phyloP scores from a whole-genome alignment of 2,329 filamentous ascomycete genomes.

The Myriosclerotinia scirpicola region DNA sequence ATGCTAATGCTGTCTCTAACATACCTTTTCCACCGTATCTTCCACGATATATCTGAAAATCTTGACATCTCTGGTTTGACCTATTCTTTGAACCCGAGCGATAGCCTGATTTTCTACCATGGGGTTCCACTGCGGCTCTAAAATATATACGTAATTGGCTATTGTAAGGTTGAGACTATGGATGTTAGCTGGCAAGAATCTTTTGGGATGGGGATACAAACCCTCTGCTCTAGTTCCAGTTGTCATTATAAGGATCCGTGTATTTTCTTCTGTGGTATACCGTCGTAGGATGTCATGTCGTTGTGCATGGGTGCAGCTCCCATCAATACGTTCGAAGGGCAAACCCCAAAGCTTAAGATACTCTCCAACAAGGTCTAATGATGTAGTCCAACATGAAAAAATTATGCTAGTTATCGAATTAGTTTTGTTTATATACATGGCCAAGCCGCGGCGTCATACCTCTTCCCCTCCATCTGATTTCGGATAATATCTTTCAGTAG shows the following conservation, averaged over 20 bases:
- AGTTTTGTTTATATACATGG: slow-evolving; percentile 43
- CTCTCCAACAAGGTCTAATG: slow-evolving; percentile 38
- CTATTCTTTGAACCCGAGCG: slow-evolving; percentile 32
- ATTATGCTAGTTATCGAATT: slow-evolving; percentile 43
- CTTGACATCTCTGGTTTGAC: slow-evolving; percentile 33
- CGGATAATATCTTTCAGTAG: slow-evolving; percentile 40
- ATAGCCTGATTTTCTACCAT: slow-evolving; percentile 38
- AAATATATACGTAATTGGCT: slow-evolving; percentile 35
- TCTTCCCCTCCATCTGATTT: slow-evolving; percentile 32
- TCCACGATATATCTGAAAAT: slow-evolving; percentile 38
- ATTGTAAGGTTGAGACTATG: slow-evolving; percentile 30
- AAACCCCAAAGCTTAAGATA: slow-evolving; percentile 40
- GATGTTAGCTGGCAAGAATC: background rate
- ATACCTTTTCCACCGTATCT: slow-evolving; percentile 35
- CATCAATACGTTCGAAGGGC: slow-evolving; percentile 47
- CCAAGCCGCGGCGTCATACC: slow-evolving; percentile 27
- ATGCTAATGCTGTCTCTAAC: background rate
- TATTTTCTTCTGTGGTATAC: slow-evolving; percentile 40
- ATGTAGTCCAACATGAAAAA: slow-evolving; percentile 30
- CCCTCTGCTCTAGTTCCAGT: slow-evolving; percentile 29
- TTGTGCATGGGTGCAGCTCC: slow-evolving; percentile 42
- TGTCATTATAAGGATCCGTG: slow-evolving; percentile 49
- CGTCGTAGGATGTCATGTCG: slow-evolving; percentile 44
- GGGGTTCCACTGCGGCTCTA: slow-evolving; percentile 41
- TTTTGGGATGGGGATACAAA: slow-evolving; percentile 34